Evolutionary conservation across 2,329 filamentous ascomycete genomes (phyloP).

Genomic region (Colletotrichum cereale): DNA sequence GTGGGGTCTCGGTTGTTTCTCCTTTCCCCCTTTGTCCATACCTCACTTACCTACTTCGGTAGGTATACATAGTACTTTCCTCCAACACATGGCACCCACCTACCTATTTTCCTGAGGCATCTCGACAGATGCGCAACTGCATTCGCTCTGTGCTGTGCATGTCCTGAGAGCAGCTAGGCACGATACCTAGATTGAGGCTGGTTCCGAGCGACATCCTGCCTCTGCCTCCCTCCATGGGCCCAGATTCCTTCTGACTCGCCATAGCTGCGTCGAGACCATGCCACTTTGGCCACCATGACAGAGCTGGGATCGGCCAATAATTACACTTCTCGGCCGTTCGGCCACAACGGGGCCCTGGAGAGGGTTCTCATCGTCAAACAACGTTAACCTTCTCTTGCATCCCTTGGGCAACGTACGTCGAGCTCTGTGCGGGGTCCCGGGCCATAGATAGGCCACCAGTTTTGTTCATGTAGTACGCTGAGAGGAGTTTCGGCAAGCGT

Average conservation of each 20-base stretch:
- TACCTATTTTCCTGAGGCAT: neutral
- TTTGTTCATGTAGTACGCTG: constrained; percentile 21
- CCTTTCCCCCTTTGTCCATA: neutral
- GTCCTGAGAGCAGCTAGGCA: constrained; percentile 10
- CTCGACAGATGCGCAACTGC: neutral
- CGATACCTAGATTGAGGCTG: neutral
- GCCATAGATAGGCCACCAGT: constrained; percentile 32
- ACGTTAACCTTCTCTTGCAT: neutral
- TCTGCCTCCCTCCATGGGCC: neutral
- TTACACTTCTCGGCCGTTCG: neutral
- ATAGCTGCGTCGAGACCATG: neutral
- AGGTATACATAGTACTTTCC: too few species aligned
- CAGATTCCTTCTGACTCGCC: constrained; percentile 11
- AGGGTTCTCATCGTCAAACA: neutral
- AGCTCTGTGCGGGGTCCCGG: constrained; percentile 28
- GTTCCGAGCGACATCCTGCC: neutral
- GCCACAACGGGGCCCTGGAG: constrained; percentile 10
- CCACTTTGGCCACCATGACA: constrained; percentile 19
- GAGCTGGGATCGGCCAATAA: neutral
- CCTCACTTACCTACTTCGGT: too few species aligned
- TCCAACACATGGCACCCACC: neutral
- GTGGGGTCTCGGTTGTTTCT: constrained; percentile 22
- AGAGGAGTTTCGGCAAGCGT: constrained; percentile 27
- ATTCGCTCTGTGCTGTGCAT: constrained; percentile 16
- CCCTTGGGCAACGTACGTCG: neutral